Conservation (phyloP, 2,329 filamentous ascomycete genomes). For the Ophiostoma australiae region DNA sequence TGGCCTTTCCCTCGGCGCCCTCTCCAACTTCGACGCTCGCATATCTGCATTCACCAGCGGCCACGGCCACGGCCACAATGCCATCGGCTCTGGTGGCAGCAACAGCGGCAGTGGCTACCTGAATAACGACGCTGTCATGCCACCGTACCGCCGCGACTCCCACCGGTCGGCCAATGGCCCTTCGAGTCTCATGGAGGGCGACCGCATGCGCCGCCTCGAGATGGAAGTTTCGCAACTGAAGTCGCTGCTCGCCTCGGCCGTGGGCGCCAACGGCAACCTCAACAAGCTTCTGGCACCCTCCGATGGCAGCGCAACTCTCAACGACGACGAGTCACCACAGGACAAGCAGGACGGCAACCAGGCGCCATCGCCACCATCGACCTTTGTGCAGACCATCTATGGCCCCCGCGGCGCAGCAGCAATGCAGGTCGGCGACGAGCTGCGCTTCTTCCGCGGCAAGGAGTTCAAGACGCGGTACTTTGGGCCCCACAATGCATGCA, state of each 20-base stretch:
- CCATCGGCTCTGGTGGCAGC: slow-evolving; percentile 15
- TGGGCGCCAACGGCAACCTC: slow-evolving; percentile 14
- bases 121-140: slow-evolving; percentile 31
- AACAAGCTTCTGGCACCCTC: slow-evolving; percentile 26
- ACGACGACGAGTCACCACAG: slow-evolving; percentile 28
- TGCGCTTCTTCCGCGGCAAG: slow-evolving; percentile 54
- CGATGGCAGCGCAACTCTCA: slow-evolving; percentile 30
- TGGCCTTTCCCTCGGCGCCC: slow-evolving; percentile 41
- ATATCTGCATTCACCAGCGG: slow-evolving; percentile 40
- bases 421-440: slow-evolving; percentile 39
- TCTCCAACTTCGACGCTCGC: slow-evolving; percentile 43
- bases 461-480: slow-evolving; percentile 58
- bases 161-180: slow-evolving; percentile 23
- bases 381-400: slow-evolving; percentile 33
- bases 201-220: slow-evolving; percentile 56
- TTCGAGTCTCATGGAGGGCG: slow-evolving; percentile 40
- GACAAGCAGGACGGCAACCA: slow-evolving; percentile 27
- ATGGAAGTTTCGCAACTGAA: slow-evolving; percentile 55
- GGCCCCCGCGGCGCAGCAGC: slow-evolving; percentile 39
- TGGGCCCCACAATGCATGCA: slow-evolving; percentile 56
- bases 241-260: slow-evolving; percentile 38
- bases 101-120: slow-evolving; percentile 17
- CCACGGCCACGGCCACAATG: slow-evolving; percentile 28
- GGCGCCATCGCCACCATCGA: slow-evolving; percentile 25
- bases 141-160: slow-evolving; percentile 37